Percentiles rank a stretch among this genome's conserved stretches.
Conservation (phyloP, 768 basidiomycete genomes). For the Gymnopilus junonius region DNA sequence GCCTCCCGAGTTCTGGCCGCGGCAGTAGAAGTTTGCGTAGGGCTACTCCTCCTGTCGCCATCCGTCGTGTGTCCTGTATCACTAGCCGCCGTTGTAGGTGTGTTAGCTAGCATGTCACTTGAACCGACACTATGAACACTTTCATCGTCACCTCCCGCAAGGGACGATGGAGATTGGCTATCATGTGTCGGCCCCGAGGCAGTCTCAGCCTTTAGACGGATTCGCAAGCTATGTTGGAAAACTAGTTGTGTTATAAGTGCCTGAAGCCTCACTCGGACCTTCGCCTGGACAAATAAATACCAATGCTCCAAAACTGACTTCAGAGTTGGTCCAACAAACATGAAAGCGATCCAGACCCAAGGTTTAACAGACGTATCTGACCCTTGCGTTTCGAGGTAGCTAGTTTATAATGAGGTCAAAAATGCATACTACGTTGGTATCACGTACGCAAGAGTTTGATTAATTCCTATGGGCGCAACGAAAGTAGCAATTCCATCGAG, state of each 20-base stretch:
- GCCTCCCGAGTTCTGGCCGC: background rate
- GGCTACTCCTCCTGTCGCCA: background rate
- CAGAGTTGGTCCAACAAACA: conserved; percentile 53
- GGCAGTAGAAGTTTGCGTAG: background rate
- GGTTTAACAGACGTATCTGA: conserved; percentile 54
- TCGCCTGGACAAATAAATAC: conserved; percentile 54
- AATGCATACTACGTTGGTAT: background rate
- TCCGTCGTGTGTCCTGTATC: background rate
- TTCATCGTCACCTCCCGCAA: background rate
- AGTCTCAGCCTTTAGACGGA: conserved; percentile 58
- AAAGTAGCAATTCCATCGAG: conserved; percentile 35
- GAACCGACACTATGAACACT: background rate
- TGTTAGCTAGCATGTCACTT: background rate
- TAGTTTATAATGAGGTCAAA: conserved; percentile 20
- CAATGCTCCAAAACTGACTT: conserved; percentile 53
- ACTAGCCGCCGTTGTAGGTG: background rate
- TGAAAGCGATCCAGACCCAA: conserved; percentile 68
- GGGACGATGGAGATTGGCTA: background rate
- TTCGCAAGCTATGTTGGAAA: conserved; percentile 56
- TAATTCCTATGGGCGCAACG: conserved; percentile 47
- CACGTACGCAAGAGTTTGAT: conserved; percentile 41
- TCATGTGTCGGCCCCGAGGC: conserved; percentile 4
- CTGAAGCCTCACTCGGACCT: conserved; percentile 44
- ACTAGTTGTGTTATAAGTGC: conserved; percentile 45
- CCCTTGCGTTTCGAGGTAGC: conserved; percentile 62